Evolutionary conservation across 345 rosid genomes (phyloP).

Genomic region (Sapria himalayana): DNA sequence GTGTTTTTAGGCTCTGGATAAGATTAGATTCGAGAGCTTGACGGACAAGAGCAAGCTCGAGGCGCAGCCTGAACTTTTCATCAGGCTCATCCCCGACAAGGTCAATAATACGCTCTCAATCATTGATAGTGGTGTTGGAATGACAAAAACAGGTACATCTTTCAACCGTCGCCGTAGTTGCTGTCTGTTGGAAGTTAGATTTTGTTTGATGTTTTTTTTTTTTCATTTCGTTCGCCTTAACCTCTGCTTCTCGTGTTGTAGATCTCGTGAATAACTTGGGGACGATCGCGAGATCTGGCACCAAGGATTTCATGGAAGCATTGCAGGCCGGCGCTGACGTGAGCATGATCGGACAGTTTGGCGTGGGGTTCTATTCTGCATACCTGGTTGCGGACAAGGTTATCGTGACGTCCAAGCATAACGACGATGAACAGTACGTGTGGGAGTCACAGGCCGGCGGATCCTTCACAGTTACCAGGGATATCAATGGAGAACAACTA

Average conservation of each 20-base stretch:
- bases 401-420: slow-evolving; percentile 58
- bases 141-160: slow-evolving; percentile 65
- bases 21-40: slow-evolving; percentile 54
- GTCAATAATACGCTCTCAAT: slow-evolving; percentile 50
- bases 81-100: slow-evolving; percentile 54
- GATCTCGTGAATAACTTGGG: slow-evolving; percentile 82
- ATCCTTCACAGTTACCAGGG: slow-evolving; percentile 68
- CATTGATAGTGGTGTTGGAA: slow-evolving; percentile 61
- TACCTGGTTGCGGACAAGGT: slow-evolving; percentile 77
- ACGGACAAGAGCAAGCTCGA: slow-evolving; percentile 83
- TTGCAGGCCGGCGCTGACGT: slow-evolving; percentile 87
- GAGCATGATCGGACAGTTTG: slow-evolving; percentile 87
- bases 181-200: background rate
- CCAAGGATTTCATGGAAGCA: slow-evolving; percentile 89
- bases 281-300: slow-evolving; percentile 81
- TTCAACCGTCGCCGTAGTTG: background rate
- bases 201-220: background rate
- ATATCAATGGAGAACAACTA: slow-evolving; percentile 47
- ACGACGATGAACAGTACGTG: slow-evolving; percentile 62
- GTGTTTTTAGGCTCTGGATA: slow-evolving; percentile 45
- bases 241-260: background rate
- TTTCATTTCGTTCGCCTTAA: background rate
- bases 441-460: slow-evolving; percentile 99
- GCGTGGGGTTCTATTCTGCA: slow-evolving; percentile 91
- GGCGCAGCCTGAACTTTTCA: slow-evolving; percentile 66